Evolutionary conservation across 495 filamentous ascomycete genomes (phyloP).

Genomic region (Aspergillus indologenus): DNA sequence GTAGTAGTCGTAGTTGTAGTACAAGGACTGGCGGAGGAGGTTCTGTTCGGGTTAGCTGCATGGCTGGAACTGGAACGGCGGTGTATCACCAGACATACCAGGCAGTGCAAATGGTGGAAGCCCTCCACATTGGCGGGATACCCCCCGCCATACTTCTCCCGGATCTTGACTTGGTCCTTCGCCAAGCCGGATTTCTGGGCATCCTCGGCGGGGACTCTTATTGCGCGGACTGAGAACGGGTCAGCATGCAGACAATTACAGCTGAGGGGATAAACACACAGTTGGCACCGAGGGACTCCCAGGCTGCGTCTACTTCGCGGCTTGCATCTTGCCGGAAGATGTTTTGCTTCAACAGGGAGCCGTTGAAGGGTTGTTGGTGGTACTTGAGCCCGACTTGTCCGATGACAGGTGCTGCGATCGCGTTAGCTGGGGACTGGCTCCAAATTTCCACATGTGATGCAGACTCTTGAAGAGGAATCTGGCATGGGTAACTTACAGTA

Average conservation of each 20-base stretch:
- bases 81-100: slow-evolving; percentile 30
- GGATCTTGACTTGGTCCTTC: slow-evolving; percentile 48
- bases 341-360: slow-evolving; percentile 40
- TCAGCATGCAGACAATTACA: neutral
- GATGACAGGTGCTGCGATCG: slow-evolving; percentile 10
- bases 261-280: too few species aligned
- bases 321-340: slow-evolving; percentile 49
- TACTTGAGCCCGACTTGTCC: slow-evolving; percentile 10
- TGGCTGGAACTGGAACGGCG: neutral
- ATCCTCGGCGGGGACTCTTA: slow-evolving; percentile 35
- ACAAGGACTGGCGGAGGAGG: slow-evolving; percentile 51
- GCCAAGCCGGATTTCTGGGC: slow-evolving; percentile 41
- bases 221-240: slow-evolving; percentile 32
- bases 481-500: slow-evolving; percentile 6
- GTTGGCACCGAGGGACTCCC: slow-evolving; percentile 52
- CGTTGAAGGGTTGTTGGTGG: slow-evolving; percentile 2
- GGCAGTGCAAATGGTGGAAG: slow-evolving; percentile 56
- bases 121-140: slow-evolving; percentile 54
- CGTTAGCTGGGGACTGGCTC: neutral
- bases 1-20: slow-evolving; percentile 59
- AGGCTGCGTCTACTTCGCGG: slow-evolving; percentile 56
- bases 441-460: neutral
- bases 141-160: slow-evolving; percentile 51
- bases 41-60: slow-evolving; percentile 31
- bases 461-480: neutral